phyloP scores from a whole-genome alignment of 179 eudicot species.

The Pouteria campechiana region DNA sequence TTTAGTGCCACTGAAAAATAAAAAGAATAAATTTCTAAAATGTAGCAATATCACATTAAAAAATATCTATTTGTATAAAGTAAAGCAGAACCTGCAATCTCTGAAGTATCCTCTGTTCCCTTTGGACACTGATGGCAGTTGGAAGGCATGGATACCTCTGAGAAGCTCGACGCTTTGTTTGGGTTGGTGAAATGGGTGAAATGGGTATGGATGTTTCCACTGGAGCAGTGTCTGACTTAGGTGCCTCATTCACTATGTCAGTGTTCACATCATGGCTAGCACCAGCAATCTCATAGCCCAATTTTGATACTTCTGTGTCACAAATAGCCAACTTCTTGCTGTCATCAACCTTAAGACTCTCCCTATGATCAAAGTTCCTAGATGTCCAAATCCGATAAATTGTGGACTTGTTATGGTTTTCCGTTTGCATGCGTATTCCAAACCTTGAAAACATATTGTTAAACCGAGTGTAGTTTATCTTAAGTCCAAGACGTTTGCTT shows the following conservation, averaged over 20 bases:
- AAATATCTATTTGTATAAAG: no score
- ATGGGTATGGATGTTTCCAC: conserved; percentile 20
- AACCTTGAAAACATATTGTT: conserved; percentile 47
- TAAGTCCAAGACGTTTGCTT: conserved; percentile 78
- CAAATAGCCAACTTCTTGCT: no score
- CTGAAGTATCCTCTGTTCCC: conserved; percentile 80
- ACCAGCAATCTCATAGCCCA: conserved; percentile 13
- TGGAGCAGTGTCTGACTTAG: conserved; percentile 17
- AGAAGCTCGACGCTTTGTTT: conserved; percentile 35
- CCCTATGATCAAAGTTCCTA: conserved; percentile 40
- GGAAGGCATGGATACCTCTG: conserved; percentile 65
- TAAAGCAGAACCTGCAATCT: conserved; percentile 78
- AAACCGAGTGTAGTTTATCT: conserved; percentile 50
- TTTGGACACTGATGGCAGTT: conserved; percentile 33
- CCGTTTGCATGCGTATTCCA: conserved; percentile 66
- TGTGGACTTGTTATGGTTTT: conserved; percentile 51
- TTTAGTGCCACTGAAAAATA: neutral
- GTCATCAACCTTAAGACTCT: no score
- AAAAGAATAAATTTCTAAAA: neutral
- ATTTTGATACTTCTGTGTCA: no score
- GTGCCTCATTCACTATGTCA: conserved; percentile 10
- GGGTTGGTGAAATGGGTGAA: conserved; percentile 25
- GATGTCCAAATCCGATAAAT: conserved; percentile 79
- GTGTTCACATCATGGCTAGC: conserved; percentile 16
- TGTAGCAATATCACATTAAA: conserved; percentile 2